Evolutionary conservation across 2,329 filamentous ascomycete species (phyloP), one percentile per base, ranked within the genome.

Genomic region (Lizonia empirigonia): DNA sequence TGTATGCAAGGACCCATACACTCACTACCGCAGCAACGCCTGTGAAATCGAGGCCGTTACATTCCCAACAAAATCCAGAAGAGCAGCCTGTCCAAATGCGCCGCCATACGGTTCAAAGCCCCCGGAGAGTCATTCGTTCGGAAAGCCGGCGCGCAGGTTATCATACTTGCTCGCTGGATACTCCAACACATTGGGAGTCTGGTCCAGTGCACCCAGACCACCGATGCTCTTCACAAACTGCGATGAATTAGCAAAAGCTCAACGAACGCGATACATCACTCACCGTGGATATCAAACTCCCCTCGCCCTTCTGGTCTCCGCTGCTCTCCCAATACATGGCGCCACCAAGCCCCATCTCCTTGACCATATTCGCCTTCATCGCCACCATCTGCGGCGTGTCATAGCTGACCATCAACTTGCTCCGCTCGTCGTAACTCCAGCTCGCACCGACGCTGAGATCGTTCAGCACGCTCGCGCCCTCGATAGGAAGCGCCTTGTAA

Each of bases 121-220:
- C 3, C 34, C 50, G 12, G 13, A 10, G 1, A 44, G 34, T 44
- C 39, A 48, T 42, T 63, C 61, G 18, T 60, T 62, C 3, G 62
- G 62, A 8, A 68, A 59, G 8, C 58, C 59, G 15, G 36, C 53
- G 9, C 55, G 53, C 48, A 91, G 59, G 65, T 91, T 91, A 42
- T 89, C 86, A 62, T 89, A 91, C 74, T 87, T 88, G 37, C 79
- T 84, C 40, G 80, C 73, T 4, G 87, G 87, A 65, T 85, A 90
- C 30, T 75, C 73, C 29, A 90, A 67, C 60, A 84, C 83, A 59
- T 90, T 90, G 15, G 77, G 62, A 41, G 72, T 76, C 64, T 74
- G 74, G 54, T 84, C 77, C 26, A 90, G 72, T 1, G 63, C 72
- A 4, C 60, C 59, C 0, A 74, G 68, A 0, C 85, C 84, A 15